These are phyloP conservation scores for Colletotrichum noveboracense DNA, from an alignment of 2,329 filamentous ascomycete species.

Conservation along the genomic window DNA sequence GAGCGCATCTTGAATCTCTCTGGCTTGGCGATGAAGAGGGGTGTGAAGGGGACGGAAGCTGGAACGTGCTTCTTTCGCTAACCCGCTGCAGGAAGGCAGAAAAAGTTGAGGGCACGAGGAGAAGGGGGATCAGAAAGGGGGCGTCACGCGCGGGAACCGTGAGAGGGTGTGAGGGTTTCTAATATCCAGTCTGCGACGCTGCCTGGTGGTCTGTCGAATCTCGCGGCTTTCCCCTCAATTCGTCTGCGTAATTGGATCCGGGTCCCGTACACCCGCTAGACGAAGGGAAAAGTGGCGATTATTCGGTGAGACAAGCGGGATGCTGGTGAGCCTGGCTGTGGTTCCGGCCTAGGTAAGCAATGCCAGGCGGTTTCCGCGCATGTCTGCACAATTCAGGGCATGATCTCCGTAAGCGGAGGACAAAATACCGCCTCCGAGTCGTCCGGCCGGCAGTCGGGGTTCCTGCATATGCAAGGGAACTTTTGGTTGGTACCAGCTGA, in stretches of 20 bases:
- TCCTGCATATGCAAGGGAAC: background rate
- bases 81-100: background rate
- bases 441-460: background rate
- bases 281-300: background rate
- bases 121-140: background rate
- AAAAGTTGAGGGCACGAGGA: background rate
- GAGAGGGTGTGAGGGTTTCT: background rate
- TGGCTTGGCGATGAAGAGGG: background rate
- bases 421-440: background rate
- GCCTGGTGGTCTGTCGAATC: background rate
- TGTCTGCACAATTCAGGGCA: background rate
- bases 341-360: background rate
- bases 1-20: background rate
- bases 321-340: background rate
- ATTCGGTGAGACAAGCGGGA: background rate
- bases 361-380: background rate
- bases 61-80: background rate
- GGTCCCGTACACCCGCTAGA: background rate
- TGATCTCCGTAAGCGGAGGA: background rate
- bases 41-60: background rate
- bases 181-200: conserved; percentile 2
- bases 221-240: background rate
- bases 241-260: background rate
- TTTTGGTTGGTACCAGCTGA: background rate
- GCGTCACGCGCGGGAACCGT: background rate